These are phyloP conservation scores for Kockiozyma suomiensis DNA, from an alignment of 805 yeast genomes.

Conservation along the genomic window DNA sequence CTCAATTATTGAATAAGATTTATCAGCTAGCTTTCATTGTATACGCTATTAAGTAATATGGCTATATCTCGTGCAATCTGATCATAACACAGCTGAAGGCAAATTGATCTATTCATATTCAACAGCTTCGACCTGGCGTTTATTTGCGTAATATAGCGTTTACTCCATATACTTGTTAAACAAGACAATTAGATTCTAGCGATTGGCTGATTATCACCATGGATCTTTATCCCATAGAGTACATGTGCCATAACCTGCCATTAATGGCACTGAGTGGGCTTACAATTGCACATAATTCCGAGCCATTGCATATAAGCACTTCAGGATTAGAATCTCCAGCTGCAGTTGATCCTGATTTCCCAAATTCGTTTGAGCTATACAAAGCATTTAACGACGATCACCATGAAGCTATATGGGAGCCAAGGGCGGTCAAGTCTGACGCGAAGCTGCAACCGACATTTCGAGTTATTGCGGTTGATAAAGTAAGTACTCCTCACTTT, in stretches of 20 bases:
- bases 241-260: slow-evolving; percentile 29
- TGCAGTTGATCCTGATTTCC: slow-evolving; percentile 14
- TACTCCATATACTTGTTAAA: no score
- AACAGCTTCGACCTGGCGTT: no score
- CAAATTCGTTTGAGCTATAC: slow-evolving; percentile 17
- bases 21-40: no score
- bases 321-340: background rate
- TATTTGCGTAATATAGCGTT: no score
- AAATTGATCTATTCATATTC: no score
- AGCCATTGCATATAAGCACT: background rate
- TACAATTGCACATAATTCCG: background rate
- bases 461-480: slow-evolving; percentile 20
- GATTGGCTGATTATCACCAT: slow-evolving; percentile 2
- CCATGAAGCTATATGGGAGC: slow-evolving; percentile 22
- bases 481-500: slow-evolving; percentile 4
- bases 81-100: no score
- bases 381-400: slow-evolving; percentile 22
- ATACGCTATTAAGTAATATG: no score
- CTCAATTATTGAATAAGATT: no score
- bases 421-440: slow-evolving; percentile 15
- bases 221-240: slow-evolving; percentile 33
- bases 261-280: slow-evolving; percentile 32
- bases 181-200: background rate
- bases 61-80: no score
- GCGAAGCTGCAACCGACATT: slow-evolving; percentile 11